Evolutionary conservation across 768 basidiomycete genomes (phyloP).

Genomic region (Suillus bovinus): DNA sequence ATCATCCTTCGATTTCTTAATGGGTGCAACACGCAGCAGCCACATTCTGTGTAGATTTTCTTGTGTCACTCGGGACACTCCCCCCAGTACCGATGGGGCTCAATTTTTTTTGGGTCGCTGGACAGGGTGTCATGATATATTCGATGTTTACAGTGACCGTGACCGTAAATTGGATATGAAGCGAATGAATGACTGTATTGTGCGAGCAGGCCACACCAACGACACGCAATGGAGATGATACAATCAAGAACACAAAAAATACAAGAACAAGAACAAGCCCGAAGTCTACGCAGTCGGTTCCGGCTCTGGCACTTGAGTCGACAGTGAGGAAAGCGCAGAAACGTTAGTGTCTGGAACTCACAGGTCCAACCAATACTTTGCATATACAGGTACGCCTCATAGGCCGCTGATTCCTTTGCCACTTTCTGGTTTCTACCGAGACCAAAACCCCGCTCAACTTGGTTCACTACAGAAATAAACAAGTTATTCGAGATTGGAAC

Average conservation of each 20-base stretch:
- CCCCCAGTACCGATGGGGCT: no score
- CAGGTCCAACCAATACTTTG: slow-evolving; percentile 43
- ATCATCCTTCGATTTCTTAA: background rate
- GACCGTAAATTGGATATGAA: background rate
- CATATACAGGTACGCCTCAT: slow-evolving; percentile 51
- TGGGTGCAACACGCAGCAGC: background rate
- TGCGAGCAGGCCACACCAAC: no score
- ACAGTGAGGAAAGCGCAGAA: background rate
- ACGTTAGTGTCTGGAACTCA: slow-evolving; percentile 7
- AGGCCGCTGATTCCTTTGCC: slow-evolving; percentile 67
- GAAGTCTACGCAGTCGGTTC: background rate
- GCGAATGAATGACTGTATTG: background rate
- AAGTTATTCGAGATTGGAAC: background rate
- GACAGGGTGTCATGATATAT: no score
- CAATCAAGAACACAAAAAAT: background rate
- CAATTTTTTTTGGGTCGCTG: no score
- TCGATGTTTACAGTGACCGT: background rate
- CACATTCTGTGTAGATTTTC: background rate
- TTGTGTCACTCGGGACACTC: background rate
- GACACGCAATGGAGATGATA: background rate
- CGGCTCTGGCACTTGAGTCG: background rate
- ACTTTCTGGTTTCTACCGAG: slow-evolving; percentile 58
- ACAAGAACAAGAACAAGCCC: background rate
- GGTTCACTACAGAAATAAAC: slow-evolving; percentile 44
- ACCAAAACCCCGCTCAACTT: slow-evolving; percentile 48